Evolutionary conservation across 2,329 filamentous ascomycete genomes (phyloP).

Genomic region (Neobulgaria alba): DNA sequence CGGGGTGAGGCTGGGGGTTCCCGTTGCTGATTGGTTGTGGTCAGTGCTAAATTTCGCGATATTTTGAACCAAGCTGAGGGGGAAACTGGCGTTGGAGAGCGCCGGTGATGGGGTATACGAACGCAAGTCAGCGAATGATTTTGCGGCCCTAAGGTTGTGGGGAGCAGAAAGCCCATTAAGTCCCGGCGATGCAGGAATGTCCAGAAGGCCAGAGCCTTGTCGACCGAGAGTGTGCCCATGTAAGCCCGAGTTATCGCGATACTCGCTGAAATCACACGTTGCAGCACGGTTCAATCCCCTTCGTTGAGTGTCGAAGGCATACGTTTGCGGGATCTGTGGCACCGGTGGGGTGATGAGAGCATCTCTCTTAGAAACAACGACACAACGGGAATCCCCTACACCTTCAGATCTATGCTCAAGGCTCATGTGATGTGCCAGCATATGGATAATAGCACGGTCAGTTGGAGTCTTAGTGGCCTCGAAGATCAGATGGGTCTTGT

Average conservation of each 20-base stretch:
- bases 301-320: slow-evolving; percentile 64
- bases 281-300: slow-evolving; percentile 85
- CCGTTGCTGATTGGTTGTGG: slow-evolving; percentile 50
- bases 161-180: slow-evolving; percentile 53
- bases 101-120: slow-evolving; percentile 93
- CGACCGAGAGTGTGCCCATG: slow-evolving; percentile 72
- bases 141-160: slow-evolving; percentile 80
- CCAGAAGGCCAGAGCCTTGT: slow-evolving; percentile 72
- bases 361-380: slow-evolving; percentile 71
- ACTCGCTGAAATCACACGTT: slow-evolving; percentile 92
- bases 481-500: slow-evolving; percentile 76
- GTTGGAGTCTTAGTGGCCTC: slow-evolving; percentile 70
- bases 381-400: slow-evolving; percentile 76
- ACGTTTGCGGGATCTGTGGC: slow-evolving; percentile 34
- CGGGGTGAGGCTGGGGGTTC: slow-evolving; percentile 60
- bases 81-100: slow-evolving; percentile 81
- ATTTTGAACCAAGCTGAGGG: slow-evolving; percentile 55
- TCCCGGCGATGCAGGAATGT: slow-evolving; percentile 74
- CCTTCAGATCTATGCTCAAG: slow-evolving; percentile 87
- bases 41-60: slow-evolving; percentile 49
- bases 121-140: slow-evolving; percentile 91
- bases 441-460: slow-evolving; percentile 85
- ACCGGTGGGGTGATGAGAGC: slow-evolving; percentile 24
- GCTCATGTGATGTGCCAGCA: slow-evolving; percentile 89
- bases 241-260: slow-evolving; percentile 57